Conservation (phyloP, 1,139 yeast genomes). For the Magnusiomyces magnusii region DNA sequence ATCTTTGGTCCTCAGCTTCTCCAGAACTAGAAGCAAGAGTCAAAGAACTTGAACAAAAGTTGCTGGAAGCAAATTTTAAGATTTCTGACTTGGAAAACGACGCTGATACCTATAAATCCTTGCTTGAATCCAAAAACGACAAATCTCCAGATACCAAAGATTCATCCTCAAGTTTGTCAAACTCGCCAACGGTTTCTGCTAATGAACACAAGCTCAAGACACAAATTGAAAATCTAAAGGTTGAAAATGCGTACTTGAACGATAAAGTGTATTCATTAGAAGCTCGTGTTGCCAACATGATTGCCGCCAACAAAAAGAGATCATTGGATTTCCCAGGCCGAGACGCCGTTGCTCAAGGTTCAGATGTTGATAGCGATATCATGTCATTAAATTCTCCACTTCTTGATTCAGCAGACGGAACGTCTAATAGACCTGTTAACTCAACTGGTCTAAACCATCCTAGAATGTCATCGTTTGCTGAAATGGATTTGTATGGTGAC, state of each 20-base stretch:
- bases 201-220: conserved; percentile 9
- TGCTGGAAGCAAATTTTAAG: conserved; percentile 7
- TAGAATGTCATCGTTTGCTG: conserved; percentile 31
- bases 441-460: conserved; percentile 17
- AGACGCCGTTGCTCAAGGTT: not conserved
- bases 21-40: conserved; percentile 12
- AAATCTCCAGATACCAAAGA: conserved; percentile 7
- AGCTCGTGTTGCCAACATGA: conserved; percentile 35
- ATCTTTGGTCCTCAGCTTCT: too few relatives aligned
- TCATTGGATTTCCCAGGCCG: conserved; percentile 9
- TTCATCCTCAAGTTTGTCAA: not conserved
- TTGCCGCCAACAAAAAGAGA: conserved; percentile 8
- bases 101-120: conserved; percentile 8
- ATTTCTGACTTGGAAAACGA: conserved; percentile 5
- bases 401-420: conserved; percentile 13
- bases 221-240: conserved; percentile 22
- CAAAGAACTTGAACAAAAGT: conserved; percentile 7
- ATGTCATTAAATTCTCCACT: conserved; percentile 26
- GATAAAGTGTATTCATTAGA: conserved; percentile 34
- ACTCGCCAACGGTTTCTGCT: not conserved
- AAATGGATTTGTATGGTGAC: conserved; percentile 33
- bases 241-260: conserved; percentile 24
- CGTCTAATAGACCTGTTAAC: conserved; percentile 6
- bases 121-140: conserved; percentile 6
- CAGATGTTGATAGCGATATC: conserved; percentile 15